Base-by-base conservation (phyloP, 2,329 filamentous ascomycete species). In the Teratosphaeria viscida region DNA sequence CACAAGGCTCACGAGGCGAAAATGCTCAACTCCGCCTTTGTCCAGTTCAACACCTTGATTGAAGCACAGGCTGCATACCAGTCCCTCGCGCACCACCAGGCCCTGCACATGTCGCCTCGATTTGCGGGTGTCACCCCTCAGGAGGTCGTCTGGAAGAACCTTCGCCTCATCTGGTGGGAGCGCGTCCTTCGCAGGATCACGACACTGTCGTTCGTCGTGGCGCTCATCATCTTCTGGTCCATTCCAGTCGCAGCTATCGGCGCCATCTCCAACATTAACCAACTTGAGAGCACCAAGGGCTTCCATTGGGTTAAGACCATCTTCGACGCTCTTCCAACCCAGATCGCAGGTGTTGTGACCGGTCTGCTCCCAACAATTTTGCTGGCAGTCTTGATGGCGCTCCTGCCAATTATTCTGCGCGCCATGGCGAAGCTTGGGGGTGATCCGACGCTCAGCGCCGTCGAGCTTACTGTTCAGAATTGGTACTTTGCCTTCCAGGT, bases 401-500 rank as follows among this genome's bases (percentile, higher is more conserved):
- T 95, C 53, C 83, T 97, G 5, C 94, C 90, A 5, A 82, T 90
- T 60, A 80, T 97, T 63, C 87, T 96, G 71, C 84, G 92, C 75
- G 71, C 89, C 55, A 88, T 90, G 72, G 92, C 92, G 63, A 92
- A 85, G 71, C 74, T 89, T 39, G 82, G 89, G 53, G 94, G 94
- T 59, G 89, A 89, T 62, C 90, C 91, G 1, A 94, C 90, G 0
- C 74, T 84, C 6, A 87, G 90, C 1, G 82, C 87, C 11, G 85
- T 95, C 16, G 94, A 99, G 73, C 78, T 97, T 8, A 91, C 90
- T 60, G 91, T 90, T 0, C 90, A 97, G 71, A 94, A 92, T 69
- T 88, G 85, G 66, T 97, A 95, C 79, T 99, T 96, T 69, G 84
- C 82, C 54, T 95, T 95, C 77, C 90, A 94, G 73, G 85, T 97